Evolutionary conservation across 75 land plant genomes (phyloP).

Genomic region (Adiantum capillusveneris): DNA sequence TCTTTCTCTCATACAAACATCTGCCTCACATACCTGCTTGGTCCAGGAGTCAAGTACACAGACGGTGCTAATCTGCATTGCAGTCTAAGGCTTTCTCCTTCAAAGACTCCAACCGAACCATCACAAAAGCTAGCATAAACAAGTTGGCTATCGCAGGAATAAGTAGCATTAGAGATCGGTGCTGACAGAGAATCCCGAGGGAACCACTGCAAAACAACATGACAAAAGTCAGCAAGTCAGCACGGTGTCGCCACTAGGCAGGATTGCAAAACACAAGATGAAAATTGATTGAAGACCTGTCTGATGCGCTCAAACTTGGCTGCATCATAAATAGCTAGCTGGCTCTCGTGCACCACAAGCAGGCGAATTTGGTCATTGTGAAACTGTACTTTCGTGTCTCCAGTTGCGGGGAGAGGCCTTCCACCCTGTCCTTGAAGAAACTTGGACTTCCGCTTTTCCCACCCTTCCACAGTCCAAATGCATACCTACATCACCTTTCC

Average conservation of each 20-base stretch:
- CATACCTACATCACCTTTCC: constrained; percentile 41
- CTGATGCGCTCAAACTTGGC: constrained; percentile 43
- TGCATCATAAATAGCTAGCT: constrained; percentile 54
- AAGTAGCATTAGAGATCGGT: constrained; percentile 43
- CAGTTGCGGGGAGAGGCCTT: constrained; percentile 22
- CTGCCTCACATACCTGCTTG: constrained; percentile 25
- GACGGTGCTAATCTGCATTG: constrained; percentile 59
- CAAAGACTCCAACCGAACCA: constrained; percentile 53
- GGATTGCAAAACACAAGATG: too few species aligned
- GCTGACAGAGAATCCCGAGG: constrained; percentile 43
- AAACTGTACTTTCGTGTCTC: constrained; percentile 68
- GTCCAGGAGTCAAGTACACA: constrained; percentile 44
- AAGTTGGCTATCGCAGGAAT: constrained; percentile 54
- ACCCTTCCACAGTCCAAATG: constrained; percentile 62
- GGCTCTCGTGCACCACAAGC: constrained; percentile 50
- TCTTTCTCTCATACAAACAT: too few species aligned
- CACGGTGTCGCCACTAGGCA: too few species aligned
- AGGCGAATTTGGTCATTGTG: constrained; percentile 52
- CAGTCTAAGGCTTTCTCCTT: constrained; percentile 34
- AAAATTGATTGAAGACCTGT: constrained; percentile 27
- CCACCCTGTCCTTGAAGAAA: constrained; percentile 52
- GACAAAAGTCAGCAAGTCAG: too few species aligned
- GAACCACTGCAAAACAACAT: constrained; percentile 34
- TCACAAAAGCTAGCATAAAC: constrained; percentile 44
- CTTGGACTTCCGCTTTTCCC: constrained; percentile 64